Percentiles rank a stretch among this genome's conserved stretches.
phyloP scores from a whole-genome alignment of 306 rosid genomes.

The Cicer chorassanicum region DNA sequence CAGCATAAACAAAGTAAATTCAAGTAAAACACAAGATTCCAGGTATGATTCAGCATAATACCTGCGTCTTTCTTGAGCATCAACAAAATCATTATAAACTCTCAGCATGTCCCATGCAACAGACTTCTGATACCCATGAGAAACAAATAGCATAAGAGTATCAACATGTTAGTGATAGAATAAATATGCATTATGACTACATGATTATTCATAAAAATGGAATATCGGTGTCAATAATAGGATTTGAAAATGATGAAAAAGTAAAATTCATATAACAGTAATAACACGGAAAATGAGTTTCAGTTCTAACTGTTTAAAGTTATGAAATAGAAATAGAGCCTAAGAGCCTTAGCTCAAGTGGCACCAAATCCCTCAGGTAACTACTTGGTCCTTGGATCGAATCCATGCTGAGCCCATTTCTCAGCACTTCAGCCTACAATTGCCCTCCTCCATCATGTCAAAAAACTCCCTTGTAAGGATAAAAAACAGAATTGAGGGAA shows the following conservation, averaged over 20 bases:
- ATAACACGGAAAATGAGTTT: conserved; percentile 12
- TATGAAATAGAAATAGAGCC: conserved; percentile 1
- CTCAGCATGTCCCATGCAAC: conserved; percentile 97
- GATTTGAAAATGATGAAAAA: conserved; percentile 9
- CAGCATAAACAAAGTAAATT: conserved; percentile 16
- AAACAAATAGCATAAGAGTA: conserved; percentile 33
- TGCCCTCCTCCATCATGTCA: conserved; percentile 9
- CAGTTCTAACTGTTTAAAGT: conserved; percentile 18
- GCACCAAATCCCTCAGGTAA: not conserved
- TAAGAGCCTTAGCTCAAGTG: conserved; percentile 26
- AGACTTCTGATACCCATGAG: conserved; percentile 64
- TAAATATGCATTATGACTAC: conserved; percentile 9
- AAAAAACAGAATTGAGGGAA: not conserved
- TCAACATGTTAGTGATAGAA: conserved; percentile 30
- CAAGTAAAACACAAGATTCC: conserved; percentile 12
- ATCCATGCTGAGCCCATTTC: not conserved
- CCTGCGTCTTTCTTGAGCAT: conserved; percentile 93
- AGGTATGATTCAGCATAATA: conserved; percentile 41
- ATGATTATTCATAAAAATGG: conserved; percentile 27
- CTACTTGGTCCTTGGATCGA: not conserved
- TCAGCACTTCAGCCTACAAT: not conserved
- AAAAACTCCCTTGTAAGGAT: not conserved
- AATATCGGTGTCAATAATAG: conserved; percentile 10
- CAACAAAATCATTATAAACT: conserved; percentile 75
- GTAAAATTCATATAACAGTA: conserved; percentile 9